Conservation (phyloP, 2,329 filamentous ascomycete genomes). For the Teratosphaeria gauchensis region DNA sequence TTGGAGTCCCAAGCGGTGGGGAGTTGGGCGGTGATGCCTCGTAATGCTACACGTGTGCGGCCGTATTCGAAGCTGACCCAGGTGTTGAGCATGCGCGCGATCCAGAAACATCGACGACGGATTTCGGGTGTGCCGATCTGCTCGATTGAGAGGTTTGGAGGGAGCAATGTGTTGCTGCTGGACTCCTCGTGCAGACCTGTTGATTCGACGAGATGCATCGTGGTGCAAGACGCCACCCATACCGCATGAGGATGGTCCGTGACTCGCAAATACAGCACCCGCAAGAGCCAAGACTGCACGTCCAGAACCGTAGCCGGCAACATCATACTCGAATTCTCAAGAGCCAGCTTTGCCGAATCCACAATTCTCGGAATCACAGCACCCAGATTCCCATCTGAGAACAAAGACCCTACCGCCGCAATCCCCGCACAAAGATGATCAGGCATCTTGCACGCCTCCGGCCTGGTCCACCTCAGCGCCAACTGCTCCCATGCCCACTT, state of each 20-base stretch:
- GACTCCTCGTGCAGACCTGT: constrained; percentile 38
- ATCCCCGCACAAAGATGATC: constrained; percentile 42
- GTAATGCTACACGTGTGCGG: constrained; percentile 42
- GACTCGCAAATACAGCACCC: constrained; percentile 44
- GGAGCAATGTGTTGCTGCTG: constrained; percentile 18
- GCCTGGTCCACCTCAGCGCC: constrained; percentile 14
- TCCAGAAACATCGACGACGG: constrained; percentile 30
- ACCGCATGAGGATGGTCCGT: constrained; percentile 45
- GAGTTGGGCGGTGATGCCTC: constrained; percentile 36
- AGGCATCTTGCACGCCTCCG: constrained; percentile 15
- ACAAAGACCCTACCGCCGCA: constrained; percentile 45
- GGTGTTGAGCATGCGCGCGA: constrained; percentile 49
- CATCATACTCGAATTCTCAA: constrained; percentile 32
- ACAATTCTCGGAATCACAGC: constrained; percentile 15
- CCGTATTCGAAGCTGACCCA: constrained; percentile 53
- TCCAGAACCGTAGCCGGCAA: constrained; percentile 30
- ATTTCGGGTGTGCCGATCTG: constrained; percentile 17
- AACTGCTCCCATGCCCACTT: constrained; percentile 18
- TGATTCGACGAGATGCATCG: constrained; percentile 51
- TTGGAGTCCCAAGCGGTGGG: constrained; percentile 28
- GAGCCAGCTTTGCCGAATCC: constrained; percentile 33
- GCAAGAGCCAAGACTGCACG: constrained; percentile 45
- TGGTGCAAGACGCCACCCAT: constrained; percentile 48
- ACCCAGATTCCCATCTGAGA: constrained; percentile 29
- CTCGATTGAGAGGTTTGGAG: constrained; percentile 9